Conservation (phyloP, 2,329 filamentous ascomycete genomes). For the Emergomyces africanus region DNA sequence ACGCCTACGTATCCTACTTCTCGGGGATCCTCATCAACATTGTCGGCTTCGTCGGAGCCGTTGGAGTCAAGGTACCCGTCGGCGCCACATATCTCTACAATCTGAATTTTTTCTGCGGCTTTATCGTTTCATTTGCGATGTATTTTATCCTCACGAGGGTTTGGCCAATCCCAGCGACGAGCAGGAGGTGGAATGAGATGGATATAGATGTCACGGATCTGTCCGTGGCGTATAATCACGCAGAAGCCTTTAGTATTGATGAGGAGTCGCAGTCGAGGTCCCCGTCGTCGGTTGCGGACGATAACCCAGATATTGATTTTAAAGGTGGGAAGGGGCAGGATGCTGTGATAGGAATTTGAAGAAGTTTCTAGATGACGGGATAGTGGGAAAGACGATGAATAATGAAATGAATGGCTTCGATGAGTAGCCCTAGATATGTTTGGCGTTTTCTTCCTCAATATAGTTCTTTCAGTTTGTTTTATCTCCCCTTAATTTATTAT, state of each 20-base stretch:
- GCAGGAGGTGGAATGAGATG: conserved; percentile 65
- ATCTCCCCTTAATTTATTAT: not conserved
- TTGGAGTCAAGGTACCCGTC: conserved; percentile 57
- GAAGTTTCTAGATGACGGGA: not conserved
- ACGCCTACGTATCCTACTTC: conserved; percentile 72
- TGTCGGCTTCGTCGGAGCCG: conserved; percentile 75
- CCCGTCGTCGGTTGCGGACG: not conserved
- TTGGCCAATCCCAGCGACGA: conserved; percentile 61
- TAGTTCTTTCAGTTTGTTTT: not conserved
- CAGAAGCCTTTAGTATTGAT: conserved; percentile 16
- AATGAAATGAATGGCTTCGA: not conserved
- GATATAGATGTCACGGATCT: conserved; percentile 27
- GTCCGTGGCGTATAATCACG: conserved; percentile 19
- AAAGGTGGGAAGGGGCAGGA: not conserved
- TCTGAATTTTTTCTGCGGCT: conserved; percentile 80
- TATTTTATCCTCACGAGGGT: conserved; percentile 62
- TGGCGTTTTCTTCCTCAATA: not conserved
- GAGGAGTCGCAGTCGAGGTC: conserved; percentile 13
- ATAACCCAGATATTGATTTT: not conserved
- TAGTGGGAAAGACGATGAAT: not conserved
- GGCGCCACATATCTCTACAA: conserved; percentile 81
- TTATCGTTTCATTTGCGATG: conserved; percentile 51
- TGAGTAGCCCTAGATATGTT: not conserved
- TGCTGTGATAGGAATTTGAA: not conserved
- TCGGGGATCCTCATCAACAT: conserved; percentile 79